Evolutionary conservation across 129 eudicot genomes (phyloP).

Genomic region (Lactuca saligna): DNA sequence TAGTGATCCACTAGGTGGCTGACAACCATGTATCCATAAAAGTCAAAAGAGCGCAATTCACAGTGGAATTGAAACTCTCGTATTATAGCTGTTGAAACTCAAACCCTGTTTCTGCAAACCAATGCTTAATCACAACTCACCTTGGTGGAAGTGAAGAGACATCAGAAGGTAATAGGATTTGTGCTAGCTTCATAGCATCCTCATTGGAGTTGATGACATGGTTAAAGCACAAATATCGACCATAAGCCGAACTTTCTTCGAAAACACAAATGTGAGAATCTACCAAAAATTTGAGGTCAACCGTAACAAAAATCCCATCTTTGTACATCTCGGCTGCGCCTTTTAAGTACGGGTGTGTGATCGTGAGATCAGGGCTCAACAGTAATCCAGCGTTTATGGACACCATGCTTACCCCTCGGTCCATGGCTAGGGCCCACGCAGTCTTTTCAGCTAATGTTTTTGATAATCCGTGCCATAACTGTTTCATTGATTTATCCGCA

Average conservation of each 20-base stretch:
- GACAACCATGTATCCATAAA: too few species aligned
- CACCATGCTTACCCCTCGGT: slow-evolving; percentile 92
- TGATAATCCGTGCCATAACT: slow-evolving; percentile 91
- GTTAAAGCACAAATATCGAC: slow-evolving; percentile 87
- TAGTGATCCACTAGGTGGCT: background rate
- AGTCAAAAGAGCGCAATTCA: background rate
- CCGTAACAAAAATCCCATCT: slow-evolving; percentile 81
- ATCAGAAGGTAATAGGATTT: slow-evolving; percentile 48
- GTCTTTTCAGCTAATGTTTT: slow-evolving; percentile 80
- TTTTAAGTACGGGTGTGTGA: slow-evolving; percentile 73
- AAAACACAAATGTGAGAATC: slow-evolving; percentile 81
- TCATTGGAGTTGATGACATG: slow-evolving; percentile 56
- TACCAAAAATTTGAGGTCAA: slow-evolving; percentile 70
- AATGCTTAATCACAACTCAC: slow-evolving; percentile 28
- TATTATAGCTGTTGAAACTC: background rate
- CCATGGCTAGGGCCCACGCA: slow-evolving; percentile 95
- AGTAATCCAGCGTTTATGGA: slow-evolving; percentile 66
- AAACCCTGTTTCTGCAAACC: background rate
- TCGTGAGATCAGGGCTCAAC: slow-evolving; percentile 55
- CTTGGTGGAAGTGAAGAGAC: slow-evolving; percentile 50
- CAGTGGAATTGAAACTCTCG: background rate
- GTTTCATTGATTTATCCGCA: slow-evolving; percentile 12
- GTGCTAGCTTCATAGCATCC: slow-evolving; percentile 68
- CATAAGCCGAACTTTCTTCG: slow-evolving; percentile 74
- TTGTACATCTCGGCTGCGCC: slow-evolving; percentile 96